These are phyloP conservation scores for Ganoderma multipileum DNA, from an alignment of 1,284 basidiomycete genomes.

Conservation along the genomic window DNA sequence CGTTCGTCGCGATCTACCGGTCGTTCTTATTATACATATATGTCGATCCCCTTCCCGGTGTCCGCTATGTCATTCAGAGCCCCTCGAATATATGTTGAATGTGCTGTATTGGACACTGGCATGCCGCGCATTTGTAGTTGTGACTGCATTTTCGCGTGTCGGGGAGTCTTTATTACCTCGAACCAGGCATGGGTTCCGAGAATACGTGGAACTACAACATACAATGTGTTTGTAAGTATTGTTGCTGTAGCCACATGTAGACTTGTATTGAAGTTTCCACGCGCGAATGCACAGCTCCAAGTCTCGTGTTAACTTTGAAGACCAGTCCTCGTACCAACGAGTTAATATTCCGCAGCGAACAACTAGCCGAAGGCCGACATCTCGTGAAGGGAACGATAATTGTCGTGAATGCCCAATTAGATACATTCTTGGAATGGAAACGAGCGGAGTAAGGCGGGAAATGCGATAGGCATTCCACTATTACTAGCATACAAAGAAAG, in stretches of 20 bases:
- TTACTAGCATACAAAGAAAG: slow-evolving; percentile 3
- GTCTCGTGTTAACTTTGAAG: too few species aligned
- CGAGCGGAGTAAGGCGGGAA: neutral
- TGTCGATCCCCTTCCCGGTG: slow-evolving; percentile 1
- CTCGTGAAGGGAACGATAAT: neutral
- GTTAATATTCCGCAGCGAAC: neutral
- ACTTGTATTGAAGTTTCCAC: too few species aligned
- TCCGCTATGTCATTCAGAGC: slow-evolving; percentile 24
- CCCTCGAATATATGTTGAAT: slow-evolving; percentile 26
- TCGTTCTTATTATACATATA: slow-evolving; percentile 3
- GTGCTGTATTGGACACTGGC: slow-evolving; percentile 17
- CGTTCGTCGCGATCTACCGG: neutral
- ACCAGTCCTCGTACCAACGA: too few species aligned
- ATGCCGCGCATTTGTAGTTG: neutral
- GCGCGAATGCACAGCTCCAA: too few species aligned
- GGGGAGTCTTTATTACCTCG: neutral
- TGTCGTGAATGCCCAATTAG: neutral
- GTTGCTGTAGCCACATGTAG: too few species aligned
- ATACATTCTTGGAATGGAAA: neutral
- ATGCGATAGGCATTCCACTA: slow-evolving; percentile 2
- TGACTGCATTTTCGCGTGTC: neutral
- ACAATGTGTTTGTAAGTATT: too few species aligned
- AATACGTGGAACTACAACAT: too few species aligned
- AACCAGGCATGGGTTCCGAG: too few species aligned
- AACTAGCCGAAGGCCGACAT: neutral